Conservation (phyloP, 805 yeast species). For the Suhomyces faveliae region DNA sequence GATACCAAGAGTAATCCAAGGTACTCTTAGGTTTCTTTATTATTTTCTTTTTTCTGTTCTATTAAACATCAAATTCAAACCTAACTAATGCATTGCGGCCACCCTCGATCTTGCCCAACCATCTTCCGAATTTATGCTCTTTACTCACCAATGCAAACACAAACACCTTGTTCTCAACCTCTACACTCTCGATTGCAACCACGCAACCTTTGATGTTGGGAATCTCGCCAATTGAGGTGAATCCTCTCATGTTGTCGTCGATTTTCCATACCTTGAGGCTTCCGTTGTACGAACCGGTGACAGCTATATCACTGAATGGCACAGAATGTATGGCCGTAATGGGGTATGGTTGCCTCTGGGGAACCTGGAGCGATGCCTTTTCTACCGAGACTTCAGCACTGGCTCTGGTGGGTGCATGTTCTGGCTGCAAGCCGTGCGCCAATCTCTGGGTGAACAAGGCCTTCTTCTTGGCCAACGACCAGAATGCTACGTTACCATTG, state of each 20-base stretch:
- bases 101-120: constrained; percentile 63
- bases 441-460: constrained; percentile 66
- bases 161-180: constrained; percentile 49
- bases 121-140: constrained; percentile 87
- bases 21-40: too few species aligned
- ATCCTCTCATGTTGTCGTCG: constrained; percentile 54
- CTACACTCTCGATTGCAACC: constrained; percentile 58
- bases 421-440: constrained; percentile 73
- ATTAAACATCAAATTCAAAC: constrained; percentile 7
- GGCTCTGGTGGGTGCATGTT: constrained; percentile 38
- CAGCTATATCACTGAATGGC: constrained; percentile 80
- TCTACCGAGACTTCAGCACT: constrained; percentile 58
- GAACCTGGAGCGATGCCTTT: constrained; percentile 49
- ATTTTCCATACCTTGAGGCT: constrained; percentile 75
- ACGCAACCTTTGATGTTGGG: constrained; percentile 67
- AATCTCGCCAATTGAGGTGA: constrained; percentile 56
- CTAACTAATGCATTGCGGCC: constrained; percentile 66
- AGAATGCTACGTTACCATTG: constrained; percentile 83
- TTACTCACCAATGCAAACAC: constrained; percentile 67
- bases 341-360: constrained; percentile 77
- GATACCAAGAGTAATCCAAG: too few species aligned
- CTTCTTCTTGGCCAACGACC: constrained; percentile 90
- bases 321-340: constrained; percentile 78
- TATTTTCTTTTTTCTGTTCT: too few species aligned
- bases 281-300: constrained; percentile 90